Base-by-base conservation (phyloP, 352 stramenopile genomes). In the Phytopythium cucurbitacearum region DNA sequence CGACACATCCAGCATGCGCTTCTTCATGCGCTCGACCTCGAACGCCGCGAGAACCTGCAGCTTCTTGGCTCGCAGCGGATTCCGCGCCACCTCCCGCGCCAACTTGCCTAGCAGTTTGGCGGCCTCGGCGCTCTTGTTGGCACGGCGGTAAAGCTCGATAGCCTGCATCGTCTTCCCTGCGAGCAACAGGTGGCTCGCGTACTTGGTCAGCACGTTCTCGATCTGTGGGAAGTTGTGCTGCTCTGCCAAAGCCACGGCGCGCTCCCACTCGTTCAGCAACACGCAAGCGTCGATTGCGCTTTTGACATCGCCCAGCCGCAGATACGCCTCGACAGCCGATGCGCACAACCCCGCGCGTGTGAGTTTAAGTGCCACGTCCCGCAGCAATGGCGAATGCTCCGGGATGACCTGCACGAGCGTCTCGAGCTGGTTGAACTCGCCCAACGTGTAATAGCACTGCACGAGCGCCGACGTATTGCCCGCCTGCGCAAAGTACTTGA, bases 171-270 rank as follows among this genome's bases (percentile, higher is more conserved):
- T 94, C 48, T 98, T 91, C 32, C 85, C 87, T 44, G 84, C 90
- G 40, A 79, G 69, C 45, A 97, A 62, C 12, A 98, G 64, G 37
- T 96, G 73, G 16, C 70, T 88, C 7, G 87, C 89, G 57, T 96
- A 94, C 52, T 97, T 97, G 33, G 73, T 81, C 5, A 98, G 56
- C 7, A 98, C 73, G 48, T 94, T 94, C 62, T 98, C 94, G 40
- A 98, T 97, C 60, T 98, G 91, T 9, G 88, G 89, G 53, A 96
- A 98, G 54, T 96, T 78, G 70, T 97, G 87, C 59, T 95, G 67
- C 54, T 97, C 86, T 0, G 91, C 93, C 1, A 98, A 74, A 32
- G 87, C 63, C 39, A 98, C 86, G 33, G 94, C 94, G 7, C 71
- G 69, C 51, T 94, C 88, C 89, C 92, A 98, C 40, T 98, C 84